Conservation (phyloP, 2,329 filamentous ascomycete genomes). For the Aspergillus pseudotamarii region DNA sequence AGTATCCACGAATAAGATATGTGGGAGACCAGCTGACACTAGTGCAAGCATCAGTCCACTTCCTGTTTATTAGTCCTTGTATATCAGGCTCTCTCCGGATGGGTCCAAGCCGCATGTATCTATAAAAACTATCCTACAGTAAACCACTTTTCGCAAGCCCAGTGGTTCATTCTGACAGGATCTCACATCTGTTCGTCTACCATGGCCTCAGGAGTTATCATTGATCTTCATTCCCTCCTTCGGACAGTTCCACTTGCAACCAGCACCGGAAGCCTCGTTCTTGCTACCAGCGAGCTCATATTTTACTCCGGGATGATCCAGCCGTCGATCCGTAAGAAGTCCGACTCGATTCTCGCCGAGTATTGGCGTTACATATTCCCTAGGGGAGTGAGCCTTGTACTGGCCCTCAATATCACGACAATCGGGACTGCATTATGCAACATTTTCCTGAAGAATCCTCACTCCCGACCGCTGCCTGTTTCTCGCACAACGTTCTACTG, state of each 20-base stretch:
- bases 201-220: not conserved
- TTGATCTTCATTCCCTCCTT: not conserved
- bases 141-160: not conserved
- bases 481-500: conserved; percentile 19
- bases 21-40: not conserved
- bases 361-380: conserved; percentile 13
- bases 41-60: not conserved
- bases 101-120: not conserved
- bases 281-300: not conserved
- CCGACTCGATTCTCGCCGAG: not conserved
- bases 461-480: not conserved
- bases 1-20: not conserved
- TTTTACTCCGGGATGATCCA: not conserved
- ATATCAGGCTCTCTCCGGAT: not conserved
- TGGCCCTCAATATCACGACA: conserved; percentile 18
- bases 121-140: not conserved
- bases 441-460: conserved; percentile 4
- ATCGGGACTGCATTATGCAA: conserved; percentile 15
- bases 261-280: not conserved
- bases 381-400: conserved; percentile 13
- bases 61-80: not conserved
- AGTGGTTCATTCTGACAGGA: not conserved
- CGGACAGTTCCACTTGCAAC: not conserved
- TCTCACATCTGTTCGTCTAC: too few relatives aligned
- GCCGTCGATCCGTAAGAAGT: not conserved